Conservation (phyloP, 306 rosid genomes). For the Trifolium repens region DNA sequence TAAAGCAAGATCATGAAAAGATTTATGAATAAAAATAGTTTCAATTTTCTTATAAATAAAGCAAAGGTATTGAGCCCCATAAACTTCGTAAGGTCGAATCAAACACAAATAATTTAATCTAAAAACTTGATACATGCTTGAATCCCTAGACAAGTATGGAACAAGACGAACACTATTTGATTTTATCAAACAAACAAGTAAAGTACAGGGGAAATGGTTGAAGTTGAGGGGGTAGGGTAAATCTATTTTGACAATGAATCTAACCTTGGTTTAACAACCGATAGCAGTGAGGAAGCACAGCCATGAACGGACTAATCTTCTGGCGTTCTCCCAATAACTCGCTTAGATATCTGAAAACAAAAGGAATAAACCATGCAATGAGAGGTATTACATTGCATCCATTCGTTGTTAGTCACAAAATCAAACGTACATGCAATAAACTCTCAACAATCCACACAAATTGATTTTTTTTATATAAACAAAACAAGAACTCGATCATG, state of each 20-base stretch:
- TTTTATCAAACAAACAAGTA: not conserved
- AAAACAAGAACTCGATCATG: not conserved
- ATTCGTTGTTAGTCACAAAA: conserved; percentile 12
- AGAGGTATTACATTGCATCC: conserved; percentile 13
- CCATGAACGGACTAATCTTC: conserved; percentile 75
- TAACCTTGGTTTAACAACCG: conserved; percentile 92
- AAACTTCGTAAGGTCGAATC: not conserved
- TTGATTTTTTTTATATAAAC: not conserved
- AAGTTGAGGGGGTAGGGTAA: not conserved
- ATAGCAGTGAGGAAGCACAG: conserved; percentile 71
- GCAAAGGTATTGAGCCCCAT: not conserved
- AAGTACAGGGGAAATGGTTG: not conserved
- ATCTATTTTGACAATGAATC: conserved; percentile 39
- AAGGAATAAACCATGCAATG: conserved; percentile 17
- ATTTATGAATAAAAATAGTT: conserved; percentile 20
- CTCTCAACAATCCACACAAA: not conserved
- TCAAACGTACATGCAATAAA: not conserved
- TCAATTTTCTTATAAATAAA: not conserved
- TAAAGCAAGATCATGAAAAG: conserved; percentile 8
- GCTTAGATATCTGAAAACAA: conserved; percentile 63
- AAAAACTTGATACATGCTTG: not conserved
- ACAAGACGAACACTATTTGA: not conserved
- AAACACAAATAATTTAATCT: conserved; percentile 15
- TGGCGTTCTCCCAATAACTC: conserved; percentile 86
- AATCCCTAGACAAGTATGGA: conserved; percentile 1